These are phyloP conservation scores for Chytriomyces sp. DNA, from an alignment of 192 early-diverging fungal species.

Conservation along the genomic window DNA sequence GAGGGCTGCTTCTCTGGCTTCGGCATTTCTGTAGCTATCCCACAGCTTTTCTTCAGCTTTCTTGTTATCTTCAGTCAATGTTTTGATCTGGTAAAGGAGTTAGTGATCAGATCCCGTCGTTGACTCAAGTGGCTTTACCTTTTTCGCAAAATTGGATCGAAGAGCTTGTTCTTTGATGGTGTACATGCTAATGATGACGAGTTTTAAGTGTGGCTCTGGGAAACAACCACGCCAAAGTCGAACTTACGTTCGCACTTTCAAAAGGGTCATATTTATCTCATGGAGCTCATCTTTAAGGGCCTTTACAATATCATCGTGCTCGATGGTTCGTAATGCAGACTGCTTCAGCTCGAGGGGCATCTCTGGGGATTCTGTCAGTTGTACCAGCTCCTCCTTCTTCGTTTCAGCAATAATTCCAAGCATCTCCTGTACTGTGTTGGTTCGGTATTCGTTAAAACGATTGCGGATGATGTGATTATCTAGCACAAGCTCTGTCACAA, in stretches of 20 bases:
- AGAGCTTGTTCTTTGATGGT: slow-evolving; percentile 56
- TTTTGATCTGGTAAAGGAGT: slow-evolving; percentile 39
- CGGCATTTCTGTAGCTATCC: slow-evolving; percentile 60
- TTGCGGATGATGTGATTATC: slow-evolving; percentile 55
- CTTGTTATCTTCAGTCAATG: slow-evolving; percentile 51
- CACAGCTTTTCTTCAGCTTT: slow-evolving; percentile 60
- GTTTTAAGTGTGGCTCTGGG: slow-evolving; percentile 27
- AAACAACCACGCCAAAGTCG: too few species aligned
- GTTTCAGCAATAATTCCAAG: slow-evolving; percentile 55
- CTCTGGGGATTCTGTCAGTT: slow-evolving; percentile 43
- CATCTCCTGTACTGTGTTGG: slow-evolving; percentile 55
- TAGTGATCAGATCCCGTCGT: neutral
- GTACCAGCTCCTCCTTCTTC: slow-evolving; percentile 54
- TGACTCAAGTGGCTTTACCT: slow-evolving; percentile 32
- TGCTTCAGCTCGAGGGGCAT: slow-evolving; percentile 43
- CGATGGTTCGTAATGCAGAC: slow-evolving; percentile 40
- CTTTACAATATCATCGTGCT: slow-evolving; percentile 46
- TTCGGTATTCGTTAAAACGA: slow-evolving; percentile 56
- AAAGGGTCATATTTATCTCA: slow-evolving; percentile 59
- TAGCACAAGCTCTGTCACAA: slow-evolving; percentile 55
- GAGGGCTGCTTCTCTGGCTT: slow-evolving; percentile 51
- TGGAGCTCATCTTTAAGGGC: slow-evolving; percentile 43
- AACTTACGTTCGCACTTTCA: neutral
- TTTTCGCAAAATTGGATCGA: slow-evolving; percentile 46
- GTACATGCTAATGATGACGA: slow-evolving; percentile 55